Conservation (phyloP, 257 asterid species). For the Oldenlandia corymbosa region DNA sequence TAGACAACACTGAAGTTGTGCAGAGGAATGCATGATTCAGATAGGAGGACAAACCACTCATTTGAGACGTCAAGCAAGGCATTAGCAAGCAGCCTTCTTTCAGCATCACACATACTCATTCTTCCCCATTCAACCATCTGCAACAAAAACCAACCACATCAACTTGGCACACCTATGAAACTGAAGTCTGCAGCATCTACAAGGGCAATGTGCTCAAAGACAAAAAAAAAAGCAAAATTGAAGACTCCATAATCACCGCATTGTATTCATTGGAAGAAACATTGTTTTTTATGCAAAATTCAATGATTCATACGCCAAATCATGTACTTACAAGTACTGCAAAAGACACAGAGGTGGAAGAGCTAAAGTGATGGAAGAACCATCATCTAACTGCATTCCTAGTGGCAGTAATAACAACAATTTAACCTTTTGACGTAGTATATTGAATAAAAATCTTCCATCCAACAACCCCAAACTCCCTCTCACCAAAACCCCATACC, state of each 20-base stretch:
- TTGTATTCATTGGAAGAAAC: no score
- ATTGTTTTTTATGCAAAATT: no score
- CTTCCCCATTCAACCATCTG: slow-evolving; percentile 46
- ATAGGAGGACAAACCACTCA: slow-evolving; percentile 40
- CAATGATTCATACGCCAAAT: no score
- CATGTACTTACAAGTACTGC: neutral
- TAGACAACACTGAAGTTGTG: slow-evolving; percentile 28
- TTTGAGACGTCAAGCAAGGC: slow-evolving; percentile 43
- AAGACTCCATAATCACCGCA: no score
- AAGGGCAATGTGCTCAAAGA: neutral
- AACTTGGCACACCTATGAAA: neutral
- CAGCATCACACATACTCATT: slow-evolving; percentile 50
- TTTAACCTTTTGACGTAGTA: neutral
- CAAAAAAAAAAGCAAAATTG: neutral
- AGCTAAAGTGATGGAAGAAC: neutral
- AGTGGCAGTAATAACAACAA: neutral
- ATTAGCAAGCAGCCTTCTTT: slow-evolving; percentile 44
- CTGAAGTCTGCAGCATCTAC: neutral
- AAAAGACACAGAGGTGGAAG: neutral
- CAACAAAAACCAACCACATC: neutral
- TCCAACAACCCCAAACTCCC: neutral
- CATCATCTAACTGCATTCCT: neutral
- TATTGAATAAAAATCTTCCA: neutral
- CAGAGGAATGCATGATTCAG: slow-evolving; percentile 50
- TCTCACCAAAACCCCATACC: neutral